Evolutionary conservation across 1,284 basidiomycete genomes (phyloP).

Genomic region (Marasmius oreades): DNA sequence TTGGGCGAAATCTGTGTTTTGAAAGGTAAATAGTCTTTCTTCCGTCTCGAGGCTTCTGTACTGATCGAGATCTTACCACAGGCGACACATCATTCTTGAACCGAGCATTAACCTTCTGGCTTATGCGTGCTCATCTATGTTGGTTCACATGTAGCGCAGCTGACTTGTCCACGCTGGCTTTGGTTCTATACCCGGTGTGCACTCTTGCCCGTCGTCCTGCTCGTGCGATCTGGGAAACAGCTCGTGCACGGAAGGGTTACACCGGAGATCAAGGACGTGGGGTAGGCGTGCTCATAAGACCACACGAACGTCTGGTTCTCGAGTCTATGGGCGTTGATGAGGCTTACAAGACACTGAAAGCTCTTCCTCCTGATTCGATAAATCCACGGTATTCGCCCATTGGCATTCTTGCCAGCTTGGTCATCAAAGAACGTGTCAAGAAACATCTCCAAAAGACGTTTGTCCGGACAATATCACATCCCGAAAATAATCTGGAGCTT

Average conservation of each 20-base stretch:
- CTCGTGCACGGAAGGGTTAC: constrained; percentile 16
- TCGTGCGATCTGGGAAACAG: constrained; percentile 40
- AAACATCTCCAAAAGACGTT: constrained; percentile 49
- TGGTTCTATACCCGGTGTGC: constrained; percentile 42
- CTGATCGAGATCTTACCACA: too few relatives aligned
- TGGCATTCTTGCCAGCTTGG: constrained; percentile 42
- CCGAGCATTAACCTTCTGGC: constrained; percentile 48
- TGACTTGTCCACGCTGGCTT: constrained; percentile 55
- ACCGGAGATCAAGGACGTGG: constrained; percentile 11
- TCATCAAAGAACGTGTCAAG: constrained; percentile 48
- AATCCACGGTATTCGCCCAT: constrained; percentile 36
- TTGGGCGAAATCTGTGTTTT: constrained; percentile 50
- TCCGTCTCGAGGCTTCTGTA: too few relatives aligned
- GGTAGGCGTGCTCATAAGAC: constrained; percentile 27
- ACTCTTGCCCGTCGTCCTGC: constrained; percentile 28
- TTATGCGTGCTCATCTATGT: constrained; percentile 41
- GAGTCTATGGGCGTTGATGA: constrained; percentile 45
- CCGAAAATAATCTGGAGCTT: constrained; percentile 20
- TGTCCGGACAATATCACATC: constrained; percentile 40
- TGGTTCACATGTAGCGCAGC: constrained; percentile 35
- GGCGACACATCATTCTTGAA: constrained; percentile 36
- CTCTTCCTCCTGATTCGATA: not conserved
- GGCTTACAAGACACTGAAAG: constrained; percentile 38
- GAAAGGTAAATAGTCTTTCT: constrained; percentile 27
- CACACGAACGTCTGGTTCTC: constrained; percentile 55